Conservation (phyloP, 768 basidiomycete species). For the Chalciporus pseudorubinellus region DNA sequence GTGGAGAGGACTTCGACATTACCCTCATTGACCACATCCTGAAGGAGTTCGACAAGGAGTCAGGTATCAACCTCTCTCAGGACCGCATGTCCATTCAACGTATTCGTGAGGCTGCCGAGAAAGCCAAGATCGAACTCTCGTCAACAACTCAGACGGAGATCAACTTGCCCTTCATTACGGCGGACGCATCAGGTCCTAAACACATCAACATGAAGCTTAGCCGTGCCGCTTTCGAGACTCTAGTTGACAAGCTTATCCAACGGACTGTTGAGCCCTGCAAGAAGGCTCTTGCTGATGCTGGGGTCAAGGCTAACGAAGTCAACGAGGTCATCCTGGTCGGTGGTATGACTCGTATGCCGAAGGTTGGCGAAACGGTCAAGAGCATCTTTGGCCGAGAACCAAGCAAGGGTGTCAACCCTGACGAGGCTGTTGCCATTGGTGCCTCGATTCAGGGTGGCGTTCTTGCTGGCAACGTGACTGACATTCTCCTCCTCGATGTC, state of each 20-base stretch:
- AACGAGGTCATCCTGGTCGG: conserved; percentile 98
- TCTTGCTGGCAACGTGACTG: conserved; percentile 92
- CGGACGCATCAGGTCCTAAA: conserved; percentile 91
- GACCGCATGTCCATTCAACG: conserved; percentile 98
- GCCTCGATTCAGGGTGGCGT: conserved; percentile 99
- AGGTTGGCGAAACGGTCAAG: conserved; percentile 86
- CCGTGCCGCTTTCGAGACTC: conserved; percentile 85
- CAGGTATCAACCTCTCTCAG: conserved; percentile 71
- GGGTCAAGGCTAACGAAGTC: conserved; percentile 88
- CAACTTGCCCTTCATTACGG: conserved; percentile 97
- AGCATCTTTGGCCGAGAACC: conserved; percentile 92
- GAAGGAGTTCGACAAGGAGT: conserved; percentile 92
- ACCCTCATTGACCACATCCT: conserved; percentile 83
- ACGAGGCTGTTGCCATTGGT: conserved; percentile 98
- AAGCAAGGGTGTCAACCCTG: conserved; percentile 98
- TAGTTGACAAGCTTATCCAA: conserved; percentile 79
- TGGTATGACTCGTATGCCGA: conserved; percentile 98
- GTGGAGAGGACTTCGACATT: conserved; percentile 96
- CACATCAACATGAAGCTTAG: conserved; percentile 93
- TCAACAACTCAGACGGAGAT: conserved; percentile 95
- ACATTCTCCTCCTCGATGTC: conserved; percentile 91
- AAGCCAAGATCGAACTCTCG: conserved; percentile 98
- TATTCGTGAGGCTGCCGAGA: conserved; percentile 98
- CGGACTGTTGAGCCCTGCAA: conserved; percentile 95
- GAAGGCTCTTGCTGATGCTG: conserved; percentile 93